Evolutionary conservation across 2,329 filamentous ascomycete species (phyloP), one percentile per base, ranked within the genome.

Genomic region (Diatrype stigma): DNA sequence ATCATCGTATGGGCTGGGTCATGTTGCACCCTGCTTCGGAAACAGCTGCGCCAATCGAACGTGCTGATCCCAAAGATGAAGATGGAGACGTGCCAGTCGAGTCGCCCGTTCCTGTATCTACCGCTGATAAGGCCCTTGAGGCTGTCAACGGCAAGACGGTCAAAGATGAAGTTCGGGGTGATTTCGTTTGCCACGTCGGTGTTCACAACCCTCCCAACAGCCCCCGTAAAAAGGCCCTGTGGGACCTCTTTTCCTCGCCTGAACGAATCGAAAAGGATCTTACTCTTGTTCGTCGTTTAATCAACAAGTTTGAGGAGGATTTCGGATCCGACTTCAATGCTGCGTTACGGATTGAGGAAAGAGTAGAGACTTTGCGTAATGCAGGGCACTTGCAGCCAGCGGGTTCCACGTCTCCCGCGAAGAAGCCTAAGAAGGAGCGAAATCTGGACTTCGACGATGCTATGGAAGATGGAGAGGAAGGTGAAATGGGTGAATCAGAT

Each of bases 81-180:
- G 80, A 85, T 51, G 73, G 68, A 10, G 80, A 81, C 50, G 78
- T 79, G 14, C 81, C 82, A 44, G 68, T 76, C 59, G 76, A 81
- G 38, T 76, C 79, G 19, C 68, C 69, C 8, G 70, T 67, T 5
- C 71, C 76, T 2, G 60, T 72, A 2, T 79, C 79, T 2, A 88
- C 87, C 2, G 90, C 91, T 0, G 89, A 96, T 44, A 93, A 89
- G 64, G 93, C 93, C 1, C 79, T 96, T 0, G 90, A 94, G 55
- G 90, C 91, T n/a, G 87, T 99, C 61, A 97, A 99, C 63, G 90
- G 92, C 60, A 97, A 99, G 75, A 96, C 91, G 0, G 96, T 99
- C 55, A 90, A 96, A 63, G 94, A 99, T 65, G 87, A 96, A 59
- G 85, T 88, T 45, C 87, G 93, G 47, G 94, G 94, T 38, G 94